A percentile compares a stretch with the other conserved stretches of the same genome.
phyloP scores from a whole-genome alignment of 2,329 filamentous ascomycete genomes.

The Myriosclerotinia scirpicola region DNA sequence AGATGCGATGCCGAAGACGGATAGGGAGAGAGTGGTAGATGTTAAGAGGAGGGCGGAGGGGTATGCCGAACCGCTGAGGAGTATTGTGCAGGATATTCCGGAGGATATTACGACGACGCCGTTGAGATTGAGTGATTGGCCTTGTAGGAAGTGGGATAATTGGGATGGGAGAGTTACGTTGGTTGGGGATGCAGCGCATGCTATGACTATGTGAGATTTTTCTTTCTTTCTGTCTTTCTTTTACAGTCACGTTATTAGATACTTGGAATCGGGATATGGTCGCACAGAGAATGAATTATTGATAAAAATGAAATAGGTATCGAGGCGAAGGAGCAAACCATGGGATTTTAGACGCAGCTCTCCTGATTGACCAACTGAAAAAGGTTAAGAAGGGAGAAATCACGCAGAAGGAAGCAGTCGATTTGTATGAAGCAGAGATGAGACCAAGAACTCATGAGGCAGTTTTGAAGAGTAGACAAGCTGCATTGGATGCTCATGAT shows the following conservation, averaged over 20 bases:
- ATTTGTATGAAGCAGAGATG: constrained; percentile 50
- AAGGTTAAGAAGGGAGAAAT: constrained; percentile 24
- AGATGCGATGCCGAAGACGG: constrained; percentile 40
- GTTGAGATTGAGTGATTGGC: constrained; percentile 41
- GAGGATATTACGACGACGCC: constrained; percentile 42
- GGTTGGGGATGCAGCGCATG: constrained; percentile 41
- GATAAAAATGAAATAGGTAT: constrained; percentile 33
- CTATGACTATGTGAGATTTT: constrained; percentile 38
- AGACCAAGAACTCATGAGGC: constrained; percentile 47
- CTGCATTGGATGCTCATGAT: constrained; percentile 56
- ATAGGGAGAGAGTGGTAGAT: constrained; percentile 42
- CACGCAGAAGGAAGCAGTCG: constrained; percentile 44
- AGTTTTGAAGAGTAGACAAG: constrained; percentile 52
- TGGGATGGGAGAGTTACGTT: constrained; percentile 38
- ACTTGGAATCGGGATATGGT: not conserved
- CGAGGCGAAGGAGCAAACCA: constrained; percentile 60
- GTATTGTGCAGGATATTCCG: constrained; percentile 47
- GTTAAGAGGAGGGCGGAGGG: constrained; percentile 43
- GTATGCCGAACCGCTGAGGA: constrained; percentile 47
- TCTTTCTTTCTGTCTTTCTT: not conserved
- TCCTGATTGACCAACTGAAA: constrained; percentile 44
- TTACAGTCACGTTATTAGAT: not conserved
- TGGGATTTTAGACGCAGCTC: constrained; percentile 52
- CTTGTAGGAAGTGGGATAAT: constrained; percentile 40
- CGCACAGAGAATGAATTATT: not conserved